Conservation (phyloP, 1,139 yeast species). For the Kodamaea alishanica region DNA sequence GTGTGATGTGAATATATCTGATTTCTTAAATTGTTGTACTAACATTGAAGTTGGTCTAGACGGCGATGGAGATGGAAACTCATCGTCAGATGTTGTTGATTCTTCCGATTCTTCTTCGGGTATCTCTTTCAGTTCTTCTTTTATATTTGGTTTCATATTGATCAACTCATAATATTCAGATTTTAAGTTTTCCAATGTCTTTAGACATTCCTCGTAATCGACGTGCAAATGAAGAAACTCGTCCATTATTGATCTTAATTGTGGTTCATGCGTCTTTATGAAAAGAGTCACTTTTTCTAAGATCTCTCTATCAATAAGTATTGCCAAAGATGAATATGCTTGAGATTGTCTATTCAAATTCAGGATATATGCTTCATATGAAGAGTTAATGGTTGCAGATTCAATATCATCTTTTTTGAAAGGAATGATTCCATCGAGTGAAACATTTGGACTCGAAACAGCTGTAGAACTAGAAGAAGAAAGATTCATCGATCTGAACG, state of each 20-base stretch:
- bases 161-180: constrained; percentile 30
- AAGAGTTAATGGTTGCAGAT: constrained; percentile 6
- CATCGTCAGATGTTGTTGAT: too few species aligned
- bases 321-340: constrained; percentile 26
- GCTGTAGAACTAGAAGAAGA: neutral
- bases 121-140: constrained; percentile 14
- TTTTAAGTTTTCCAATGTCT: constrained; percentile 28
- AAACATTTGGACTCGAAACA: neutral
- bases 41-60: too few species aligned
- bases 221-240: constrained; percentile 24
- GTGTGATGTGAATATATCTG: too few species aligned
- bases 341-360: constrained; percentile 24
- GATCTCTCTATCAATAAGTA: constrained; percentile 35
- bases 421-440: neutral
- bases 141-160: constrained; percentile 15
- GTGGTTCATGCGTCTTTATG: constrained; percentile 38
- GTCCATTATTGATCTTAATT: constrained; percentile 23
- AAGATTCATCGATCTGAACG: constrained; percentile 9
- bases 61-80: too few species aligned
- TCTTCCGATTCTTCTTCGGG: constrained; percentile 11
- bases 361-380: constrained; percentile 14
- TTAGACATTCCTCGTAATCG: constrained; percentile 27
- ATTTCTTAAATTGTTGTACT: too few species aligned
- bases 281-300: constrained; percentile 35
- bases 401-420: neutral